These are phyloP conservation scores for Globisporangium parvum DNA, from an alignment of 352 stramenopile species.

Conservation along the genomic window DNA sequence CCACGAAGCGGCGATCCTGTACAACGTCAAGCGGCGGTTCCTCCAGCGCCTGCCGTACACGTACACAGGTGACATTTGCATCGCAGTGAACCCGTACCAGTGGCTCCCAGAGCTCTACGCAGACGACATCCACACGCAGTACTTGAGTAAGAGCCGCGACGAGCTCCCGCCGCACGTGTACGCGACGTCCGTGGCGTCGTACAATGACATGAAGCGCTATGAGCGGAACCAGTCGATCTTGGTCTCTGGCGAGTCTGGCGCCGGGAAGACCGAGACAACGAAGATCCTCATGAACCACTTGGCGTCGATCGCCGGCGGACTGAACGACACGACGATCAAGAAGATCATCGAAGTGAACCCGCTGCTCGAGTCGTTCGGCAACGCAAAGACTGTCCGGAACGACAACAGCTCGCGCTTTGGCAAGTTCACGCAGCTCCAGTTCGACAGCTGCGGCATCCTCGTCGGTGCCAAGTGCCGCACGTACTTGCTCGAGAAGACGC, in stretches of 20 bases:
- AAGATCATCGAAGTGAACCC: constrained; percentile 82
- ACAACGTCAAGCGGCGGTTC: constrained; percentile 88
- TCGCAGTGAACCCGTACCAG: constrained; percentile 96
- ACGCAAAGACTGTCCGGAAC: constrained; percentile 51
- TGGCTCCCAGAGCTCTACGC: constrained; percentile 86
- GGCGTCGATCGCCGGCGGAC: constrained; percentile 52
- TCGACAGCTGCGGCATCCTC: constrained; percentile 57
- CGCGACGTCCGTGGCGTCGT: constrained; percentile 61
- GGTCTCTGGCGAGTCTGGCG: constrained; percentile 81
- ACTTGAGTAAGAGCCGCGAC: constrained; percentile 53
- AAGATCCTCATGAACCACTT: constrained; percentile 90
- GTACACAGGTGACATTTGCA: constrained; percentile 95
- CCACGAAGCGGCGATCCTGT: constrained; percentile 88
- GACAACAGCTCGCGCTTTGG: constrained; percentile 46
- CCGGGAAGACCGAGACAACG: constrained; percentile 86
- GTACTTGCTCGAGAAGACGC: constrained; percentile 96
- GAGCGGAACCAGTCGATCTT: constrained; percentile 80
- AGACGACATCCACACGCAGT: constrained; percentile 58
- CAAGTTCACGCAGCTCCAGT: constrained; percentile 57
- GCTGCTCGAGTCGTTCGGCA: constrained; percentile 81
- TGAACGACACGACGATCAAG: constrained; percentile 74
- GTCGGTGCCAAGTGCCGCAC: constrained; percentile 93
- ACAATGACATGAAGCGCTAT: constrained; percentile 58
- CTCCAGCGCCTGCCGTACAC: constrained; percentile 91
- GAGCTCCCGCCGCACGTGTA: constrained; percentile 68